phyloP scores from a whole-genome alignment of 2,329 filamentous ascomycete species.

The Alternaria hordeiaustralica region DNA sequence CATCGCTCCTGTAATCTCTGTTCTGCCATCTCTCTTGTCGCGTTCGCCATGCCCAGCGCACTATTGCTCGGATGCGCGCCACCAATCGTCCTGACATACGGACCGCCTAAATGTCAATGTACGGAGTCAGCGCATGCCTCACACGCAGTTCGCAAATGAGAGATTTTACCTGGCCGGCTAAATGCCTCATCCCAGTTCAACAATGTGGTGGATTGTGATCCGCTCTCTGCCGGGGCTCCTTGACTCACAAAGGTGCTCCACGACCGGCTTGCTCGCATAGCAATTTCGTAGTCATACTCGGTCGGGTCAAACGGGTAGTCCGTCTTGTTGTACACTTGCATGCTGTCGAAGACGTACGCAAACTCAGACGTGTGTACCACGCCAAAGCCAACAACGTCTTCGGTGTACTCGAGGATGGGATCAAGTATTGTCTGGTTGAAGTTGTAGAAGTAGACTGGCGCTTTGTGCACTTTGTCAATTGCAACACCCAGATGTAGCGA shows the following conservation, averaged over 20 bases:
- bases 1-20: conserved; percentile 58
- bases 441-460: conserved; percentile 56
- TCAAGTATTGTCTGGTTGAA: conserved; percentile 64
- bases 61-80: conserved; percentile 54
- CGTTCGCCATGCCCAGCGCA: conserved; percentile 46
- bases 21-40: conserved; percentile 32
- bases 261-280: conserved; percentile 51
- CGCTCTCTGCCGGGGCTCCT: conserved; percentile 37
- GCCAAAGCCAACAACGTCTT: conserved; percentile 51
- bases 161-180: conserved; percentile 5
- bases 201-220: conserved; percentile 11
- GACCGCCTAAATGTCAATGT: conserved; percentile 8
- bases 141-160: neutral
- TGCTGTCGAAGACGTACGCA: conserved; percentile 57
- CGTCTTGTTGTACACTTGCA: conserved; percentile 52
- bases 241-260: conserved; percentile 57
- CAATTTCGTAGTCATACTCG: conserved; percentile 51
- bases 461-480: conserved; percentile 47
- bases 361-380: conserved; percentile 62
- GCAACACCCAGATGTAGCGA: conserved; percentile 53
- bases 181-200: conserved; percentile 51
- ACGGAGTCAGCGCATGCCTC: neutral
- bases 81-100: conserved; percentile 47
- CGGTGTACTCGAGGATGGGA: conserved; percentile 47
- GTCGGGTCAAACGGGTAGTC: conserved; percentile 45